Evolutionary conservation across 2,329 filamentous ascomycete genomes (phyloP), one percentile per base, ranked within the genome.

Genomic region (Hymenotorrendiella dingleyae): DNA sequence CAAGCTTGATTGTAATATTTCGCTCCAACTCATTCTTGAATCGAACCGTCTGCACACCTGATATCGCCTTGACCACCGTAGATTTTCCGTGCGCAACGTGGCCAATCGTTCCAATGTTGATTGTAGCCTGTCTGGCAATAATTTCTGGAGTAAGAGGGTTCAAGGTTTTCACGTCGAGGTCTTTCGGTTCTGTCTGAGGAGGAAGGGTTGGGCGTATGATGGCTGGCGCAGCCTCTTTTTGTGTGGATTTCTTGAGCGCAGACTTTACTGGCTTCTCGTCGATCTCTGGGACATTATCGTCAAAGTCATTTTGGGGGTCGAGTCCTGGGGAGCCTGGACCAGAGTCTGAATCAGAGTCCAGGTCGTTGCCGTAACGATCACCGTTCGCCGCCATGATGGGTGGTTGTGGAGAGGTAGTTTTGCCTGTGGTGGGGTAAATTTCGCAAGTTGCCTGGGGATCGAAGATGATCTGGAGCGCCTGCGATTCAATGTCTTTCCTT

Each of bases 21-120:
- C 93, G 80, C 72, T 97, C 94, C 70, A 96, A 73, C 72, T 98
- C 93, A 73, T 97, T 98, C 84, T 98, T 98, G 78, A 98, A 98
- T 57, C 93, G 82, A 63, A 98, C 93, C 14, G 93, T 98, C 77
- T 98, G 93, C 52, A 98, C 93, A 50, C 93, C 93, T 2, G 93
- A 97, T 60, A 98, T 97, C 60, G 93, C 93, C 77, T 98, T 98
- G 60, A 98, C 93, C 38, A 98, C 93, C 17, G 93, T 98, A 49
- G 88, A 95, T 69, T 97, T 97, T 64, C 91, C 91, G 84, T 97
- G 91, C 63, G 93, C 93, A 75, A 97, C 91, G 67, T 97, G 93
- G 43, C 91, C 91, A 67, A 98, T 97, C 49, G 93, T 96, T 54
- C 91, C 93, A 59, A 97, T 96, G 71, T 97, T 97, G 75, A 97